phyloP scores from a whole-genome alignment of 2,329 filamentous ascomycete genomes.

The Neonectria coccinea region DNA sequence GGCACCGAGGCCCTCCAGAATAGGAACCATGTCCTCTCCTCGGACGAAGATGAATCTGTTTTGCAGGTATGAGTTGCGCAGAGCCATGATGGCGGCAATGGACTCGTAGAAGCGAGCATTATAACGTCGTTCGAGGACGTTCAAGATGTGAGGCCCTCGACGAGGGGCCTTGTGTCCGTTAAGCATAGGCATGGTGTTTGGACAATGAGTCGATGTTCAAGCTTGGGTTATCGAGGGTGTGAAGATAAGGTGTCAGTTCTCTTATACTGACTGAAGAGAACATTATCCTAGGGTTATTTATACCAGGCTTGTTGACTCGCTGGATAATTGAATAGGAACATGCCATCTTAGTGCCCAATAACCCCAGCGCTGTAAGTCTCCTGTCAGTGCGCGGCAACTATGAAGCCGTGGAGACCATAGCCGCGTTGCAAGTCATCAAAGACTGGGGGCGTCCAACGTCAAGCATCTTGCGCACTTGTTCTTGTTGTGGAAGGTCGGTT shows the following conservation, averaged over 20 bases:
- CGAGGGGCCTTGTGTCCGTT: slow-evolving; percentile 25
- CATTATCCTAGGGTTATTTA: slow-evolving; percentile 15
- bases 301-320: slow-evolving; percentile 9
- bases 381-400: neutral
- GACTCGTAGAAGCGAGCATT: slow-evolving; percentile 38
- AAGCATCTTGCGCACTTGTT: slow-evolving; percentile 4
- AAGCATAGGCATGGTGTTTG: slow-evolving; percentile 11
- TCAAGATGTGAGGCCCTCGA: slow-evolving; percentile 32
- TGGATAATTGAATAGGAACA: neutral
- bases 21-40: slow-evolving; percentile 40
- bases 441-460: neutral
- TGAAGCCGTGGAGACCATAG: neutral
- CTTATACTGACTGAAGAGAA: slow-evolving; percentile 4
- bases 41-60: slow-evolving; percentile 42
- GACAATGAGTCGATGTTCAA: slow-evolving; percentile 13
- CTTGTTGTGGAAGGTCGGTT: slow-evolving; percentile 26
- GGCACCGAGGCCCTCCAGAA: slow-evolving; percentile 40
- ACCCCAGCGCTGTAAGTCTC: slow-evolving; percentile 7
- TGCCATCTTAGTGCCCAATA: neutral
- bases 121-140: slow-evolving; percentile 38
- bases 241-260: slow-evolving; percentile 12
- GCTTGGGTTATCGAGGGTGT: slow-evolving; percentile 2
- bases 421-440: slow-evolving; percentile 5
- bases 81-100: slow-evolving; percentile 38
- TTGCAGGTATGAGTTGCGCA: slow-evolving; percentile 35